phyloP scores from a whole-genome alignment of 208 protist species.

The Trypanosoma platydactyli region DNA sequence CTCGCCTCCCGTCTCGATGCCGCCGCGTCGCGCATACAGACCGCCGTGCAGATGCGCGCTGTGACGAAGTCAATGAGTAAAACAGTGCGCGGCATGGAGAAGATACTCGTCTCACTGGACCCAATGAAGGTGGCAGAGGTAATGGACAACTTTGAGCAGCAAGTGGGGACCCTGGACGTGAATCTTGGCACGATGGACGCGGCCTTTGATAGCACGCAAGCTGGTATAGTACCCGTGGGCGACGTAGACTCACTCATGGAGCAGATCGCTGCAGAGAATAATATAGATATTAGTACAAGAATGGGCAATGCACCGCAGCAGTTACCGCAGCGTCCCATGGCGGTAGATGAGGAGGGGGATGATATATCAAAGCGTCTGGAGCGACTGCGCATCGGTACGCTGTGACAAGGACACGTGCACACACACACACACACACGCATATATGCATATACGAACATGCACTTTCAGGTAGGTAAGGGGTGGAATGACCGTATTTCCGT shows the following conservation, averaged over 20 bases:
- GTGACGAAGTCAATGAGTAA: slow-evolving; percentile 94
- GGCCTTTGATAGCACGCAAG: slow-evolving; percentile 89
- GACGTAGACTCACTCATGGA: slow-evolving; percentile 93
- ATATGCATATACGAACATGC: slow-evolving; percentile 4
- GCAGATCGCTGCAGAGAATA: slow-evolving; percentile 95
- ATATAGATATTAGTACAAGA: slow-evolving; percentile 85
- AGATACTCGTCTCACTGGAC: slow-evolving; percentile 92
- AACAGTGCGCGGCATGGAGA: slow-evolving; percentile 96
- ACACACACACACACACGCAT: slow-evolving; percentile 6
- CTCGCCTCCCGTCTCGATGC: slow-evolving; percentile 96
- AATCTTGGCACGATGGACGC: slow-evolving; percentile 92
- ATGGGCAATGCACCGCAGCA: slow-evolving; percentile 41
- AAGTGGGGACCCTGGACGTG: slow-evolving; percentile 96
- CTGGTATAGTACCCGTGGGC: slow-evolving; percentile 83
- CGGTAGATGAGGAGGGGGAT: slow-evolving; percentile 46
- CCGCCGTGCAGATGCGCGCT: slow-evolving; percentile 90
- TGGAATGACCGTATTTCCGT: no score
- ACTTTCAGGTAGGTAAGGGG: no score
- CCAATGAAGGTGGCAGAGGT: slow-evolving; percentile 87
- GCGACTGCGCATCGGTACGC: slow-evolving; percentile 39
- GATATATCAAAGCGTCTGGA: slow-evolving; percentile 69
- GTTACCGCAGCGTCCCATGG: slow-evolving; percentile 23
- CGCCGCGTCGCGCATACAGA: slow-evolving; percentile 93
- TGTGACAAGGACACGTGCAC: slow-evolving; percentile 23
- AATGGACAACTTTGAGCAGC: slow-evolving; percentile 98